phyloP scores from a whole-genome alignment of 2,329 filamentous ascomycete species.

The Fusarium sp. region DNA sequence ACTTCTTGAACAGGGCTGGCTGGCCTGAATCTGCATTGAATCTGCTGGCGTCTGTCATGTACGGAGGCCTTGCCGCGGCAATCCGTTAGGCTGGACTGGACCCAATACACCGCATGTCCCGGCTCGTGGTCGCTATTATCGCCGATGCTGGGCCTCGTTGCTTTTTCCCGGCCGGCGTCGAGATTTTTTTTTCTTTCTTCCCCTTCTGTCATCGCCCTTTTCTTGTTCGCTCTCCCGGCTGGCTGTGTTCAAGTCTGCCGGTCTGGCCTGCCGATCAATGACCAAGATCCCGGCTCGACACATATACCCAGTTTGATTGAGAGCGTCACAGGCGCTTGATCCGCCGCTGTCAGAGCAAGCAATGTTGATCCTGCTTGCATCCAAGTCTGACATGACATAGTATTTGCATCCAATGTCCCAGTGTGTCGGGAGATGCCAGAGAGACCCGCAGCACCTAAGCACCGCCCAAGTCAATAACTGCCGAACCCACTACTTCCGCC shows the following conservation, averaged over 20 bases:
- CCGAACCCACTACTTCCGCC: slow-evolving; percentile 25
- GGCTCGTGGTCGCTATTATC: not conserved
- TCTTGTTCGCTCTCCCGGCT: not conserved
- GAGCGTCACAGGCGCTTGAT: not conserved
- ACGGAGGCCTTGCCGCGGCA: slow-evolving; percentile 4
- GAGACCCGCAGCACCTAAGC: slow-evolving; percentile 6
- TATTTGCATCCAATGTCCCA: slow-evolving; percentile 3
- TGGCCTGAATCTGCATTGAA: not conserved
- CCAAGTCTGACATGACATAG: not conserved
- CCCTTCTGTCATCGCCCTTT: not conserved
- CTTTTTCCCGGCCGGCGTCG: slow-evolving; percentile 1
- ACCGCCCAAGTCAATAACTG: slow-evolving; percentile 18
- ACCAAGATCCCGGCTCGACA: not conserved
- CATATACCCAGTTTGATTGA: not conserved
- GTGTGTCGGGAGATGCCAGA: slow-evolving; percentile 4
- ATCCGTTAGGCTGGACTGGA: slow-evolving; percentile 1
- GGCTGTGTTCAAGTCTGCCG: not conserved
- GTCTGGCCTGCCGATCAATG: not conserved
- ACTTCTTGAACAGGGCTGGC: not conserved
- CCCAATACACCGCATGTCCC: slow-evolving; percentile 1
- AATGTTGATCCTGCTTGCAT: not conserved
- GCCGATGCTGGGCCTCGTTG: slow-evolving; percentile 2
- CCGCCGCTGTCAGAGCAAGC: not conserved
- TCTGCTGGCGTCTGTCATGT: slow-evolving; percentile 4
- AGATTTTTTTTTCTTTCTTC: not conserved